A percentile compares a stretch with the other conserved stretches of the same genome.
Conservation (phyloP, 306 rosid species). For the Citrullus colocynthis region DNA sequence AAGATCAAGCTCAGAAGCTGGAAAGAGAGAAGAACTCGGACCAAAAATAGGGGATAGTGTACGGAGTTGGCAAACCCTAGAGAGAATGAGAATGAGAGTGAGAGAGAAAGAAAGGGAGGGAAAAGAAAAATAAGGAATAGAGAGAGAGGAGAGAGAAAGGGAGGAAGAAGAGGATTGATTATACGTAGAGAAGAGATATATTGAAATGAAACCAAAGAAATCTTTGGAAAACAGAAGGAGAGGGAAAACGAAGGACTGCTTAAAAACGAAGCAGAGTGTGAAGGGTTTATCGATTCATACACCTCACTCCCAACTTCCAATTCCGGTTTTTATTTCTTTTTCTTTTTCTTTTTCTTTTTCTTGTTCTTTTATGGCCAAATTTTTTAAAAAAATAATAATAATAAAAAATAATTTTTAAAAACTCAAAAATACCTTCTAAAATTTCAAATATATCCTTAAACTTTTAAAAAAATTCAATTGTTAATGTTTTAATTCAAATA, state of each 20-base stretch:
- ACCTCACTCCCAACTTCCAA: not conserved
- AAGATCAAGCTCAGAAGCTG: not conserved
- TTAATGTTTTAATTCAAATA: too few relatives aligned
- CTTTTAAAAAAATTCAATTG: too few relatives aligned
- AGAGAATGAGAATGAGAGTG: not conserved
- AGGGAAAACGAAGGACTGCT: slow-evolving; percentile 53
- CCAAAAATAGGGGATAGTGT: not conserved
- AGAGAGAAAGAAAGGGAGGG: not conserved
- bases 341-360: not conserved
- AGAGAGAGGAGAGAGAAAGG: slow-evolving; percentile 17
- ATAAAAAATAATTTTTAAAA: too few relatives aligned
- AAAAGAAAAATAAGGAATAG: not conserved
- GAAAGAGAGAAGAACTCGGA: not conserved
- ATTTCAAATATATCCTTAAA: too few relatives aligned
- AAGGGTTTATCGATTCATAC: slow-evolving; percentile 3
- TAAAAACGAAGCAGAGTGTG: slow-evolving; percentile 68
- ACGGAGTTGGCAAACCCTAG: slow-evolving; percentile 20
- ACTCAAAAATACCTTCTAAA: too few relatives aligned
- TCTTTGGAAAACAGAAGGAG: not conserved
- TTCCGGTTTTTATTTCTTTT: not conserved
- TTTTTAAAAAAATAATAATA: too few relatives aligned
- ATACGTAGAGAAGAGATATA: not conserved
- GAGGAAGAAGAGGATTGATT: not conserved
- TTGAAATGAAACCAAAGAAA: not conserved
- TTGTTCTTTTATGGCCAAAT: not conserved